phyloP scores from a whole-genome alignment of 352 stramenopile genomes.

The Pythium plurisporium region DNA sequence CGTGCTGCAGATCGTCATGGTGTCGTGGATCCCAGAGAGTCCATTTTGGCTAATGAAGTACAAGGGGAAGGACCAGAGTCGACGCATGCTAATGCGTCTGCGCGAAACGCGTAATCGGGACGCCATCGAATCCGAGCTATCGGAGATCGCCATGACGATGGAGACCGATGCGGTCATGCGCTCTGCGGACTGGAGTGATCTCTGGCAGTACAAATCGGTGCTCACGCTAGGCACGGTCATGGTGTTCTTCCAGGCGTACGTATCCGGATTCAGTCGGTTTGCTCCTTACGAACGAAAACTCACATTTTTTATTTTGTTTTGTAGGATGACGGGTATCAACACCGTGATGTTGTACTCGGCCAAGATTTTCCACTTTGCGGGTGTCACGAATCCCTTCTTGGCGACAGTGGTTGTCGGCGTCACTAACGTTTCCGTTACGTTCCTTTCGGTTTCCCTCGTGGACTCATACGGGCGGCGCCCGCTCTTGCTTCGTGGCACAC shows the following conservation, averaged over 20 bases:
- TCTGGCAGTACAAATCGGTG: constrained; percentile 55
- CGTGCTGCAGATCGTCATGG: constrained; percentile 49
- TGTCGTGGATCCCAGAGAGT: constrained; percentile 76
- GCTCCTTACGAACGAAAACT: not conserved
- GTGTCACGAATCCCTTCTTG: constrained; percentile 81
- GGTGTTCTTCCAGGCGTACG: constrained; percentile 76
- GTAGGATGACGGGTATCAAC: constrained; percentile 88
- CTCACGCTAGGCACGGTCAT: constrained; percentile 56
- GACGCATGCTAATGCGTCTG: constrained; percentile 35
- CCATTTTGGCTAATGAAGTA: constrained; percentile 88
- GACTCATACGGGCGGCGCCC: constrained; percentile 68
- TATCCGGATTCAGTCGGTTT: not conserved
- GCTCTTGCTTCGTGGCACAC: constrained; percentile 64
- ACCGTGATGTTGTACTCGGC: constrained; percentile 90
- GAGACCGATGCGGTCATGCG: constrained; percentile 40
- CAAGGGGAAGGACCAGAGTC: constrained; percentile 37
- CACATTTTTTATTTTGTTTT: not conserved
- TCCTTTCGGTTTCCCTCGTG: constrained; percentile 75
- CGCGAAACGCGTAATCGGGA: constrained; percentile 28
- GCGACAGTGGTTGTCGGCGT: constrained; percentile 70
- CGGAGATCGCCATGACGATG: constrained; percentile 59
- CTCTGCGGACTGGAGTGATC: constrained; percentile 33
- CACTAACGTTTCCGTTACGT: constrained; percentile 72
- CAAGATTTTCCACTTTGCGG: constrained; percentile 89
- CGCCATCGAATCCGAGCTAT: constrained; percentile 55